Evolutionary conservation across 257 asterid genomes (phyloP).

Genomic region (Nicotiana obtusifolia): DNA sequence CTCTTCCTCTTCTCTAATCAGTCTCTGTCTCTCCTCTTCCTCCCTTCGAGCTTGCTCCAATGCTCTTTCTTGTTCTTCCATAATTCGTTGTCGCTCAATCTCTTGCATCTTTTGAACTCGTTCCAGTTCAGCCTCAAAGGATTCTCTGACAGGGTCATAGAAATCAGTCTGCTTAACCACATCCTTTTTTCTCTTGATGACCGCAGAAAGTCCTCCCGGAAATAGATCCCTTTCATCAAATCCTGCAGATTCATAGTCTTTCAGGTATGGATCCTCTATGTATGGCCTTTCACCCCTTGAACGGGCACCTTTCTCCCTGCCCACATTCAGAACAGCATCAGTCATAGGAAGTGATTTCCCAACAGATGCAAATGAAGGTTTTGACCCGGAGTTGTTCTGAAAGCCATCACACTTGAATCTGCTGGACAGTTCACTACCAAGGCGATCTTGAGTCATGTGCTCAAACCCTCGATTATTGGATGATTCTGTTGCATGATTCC

Average conservation of each 20-base stretch:
- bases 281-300: constrained; percentile 49
- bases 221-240: constrained; percentile 79
- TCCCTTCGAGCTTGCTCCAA: constrained; percentile 75
- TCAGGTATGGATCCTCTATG: constrained; percentile 50
- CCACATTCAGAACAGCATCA: constrained; percentile 41
- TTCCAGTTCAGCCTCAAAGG: constrained; percentile 97
- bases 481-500: constrained; percentile 42
- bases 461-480: constrained; percentile 43
- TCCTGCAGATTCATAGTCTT: constrained; percentile 38
- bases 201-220: constrained; percentile 68
- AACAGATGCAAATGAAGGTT: constrained; percentile 41
- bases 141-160: constrained; percentile 89
- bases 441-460: constrained; percentile 39
- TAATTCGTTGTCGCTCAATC: constrained; percentile 70
- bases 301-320: constrained; percentile 42
- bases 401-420: constrained; percentile 48
- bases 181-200: constrained; percentile 81
- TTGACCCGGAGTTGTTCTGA: constrained; percentile 34
- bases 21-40: constrained; percentile 77
- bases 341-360: constrained; percentile 39
- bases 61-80: constrained; percentile 91
- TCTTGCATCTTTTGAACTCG: constrained; percentile 96
- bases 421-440: constrained; percentile 41
- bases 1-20: constrained; percentile 84
- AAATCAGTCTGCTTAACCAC: constrained; percentile 54